phyloP scores from a whole-genome alignment of 352 stramenopile genomes.

The Phytophthora fragariaefolia region DNA sequence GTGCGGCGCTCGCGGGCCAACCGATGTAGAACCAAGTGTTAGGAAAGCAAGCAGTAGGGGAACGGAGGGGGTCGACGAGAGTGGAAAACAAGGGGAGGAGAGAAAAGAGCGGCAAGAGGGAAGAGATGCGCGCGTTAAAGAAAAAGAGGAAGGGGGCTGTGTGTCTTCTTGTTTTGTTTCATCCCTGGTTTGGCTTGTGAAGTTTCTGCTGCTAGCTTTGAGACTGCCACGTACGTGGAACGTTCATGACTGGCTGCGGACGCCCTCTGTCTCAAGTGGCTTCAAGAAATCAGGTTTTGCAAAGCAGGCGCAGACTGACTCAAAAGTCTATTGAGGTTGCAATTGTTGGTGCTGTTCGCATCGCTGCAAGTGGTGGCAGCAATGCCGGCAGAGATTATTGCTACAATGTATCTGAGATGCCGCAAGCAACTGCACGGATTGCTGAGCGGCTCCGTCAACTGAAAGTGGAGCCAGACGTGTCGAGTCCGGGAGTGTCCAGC shows the following conservation, averaged over 20 bases:
- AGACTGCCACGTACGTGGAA: constrained; percentile 12
- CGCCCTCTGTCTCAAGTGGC: constrained; percentile 20
- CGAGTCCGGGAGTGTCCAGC: too few relatives aligned
- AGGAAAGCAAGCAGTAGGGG: constrained; percentile 36
- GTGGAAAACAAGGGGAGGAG: constrained; percentile 17
- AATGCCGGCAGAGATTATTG: too few relatives aligned
- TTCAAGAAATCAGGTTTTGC: constrained; percentile 32
- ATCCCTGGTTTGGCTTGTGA: not conserved
- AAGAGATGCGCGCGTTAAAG: constrained; percentile 24
- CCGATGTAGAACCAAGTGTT: constrained; percentile 46
- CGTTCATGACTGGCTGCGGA: constrained; percentile 22
- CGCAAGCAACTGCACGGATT: too few relatives aligned
- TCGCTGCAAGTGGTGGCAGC: too few relatives aligned
- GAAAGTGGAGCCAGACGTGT: too few relatives aligned
- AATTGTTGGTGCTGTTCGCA: too few relatives aligned
- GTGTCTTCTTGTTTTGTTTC: constrained; percentile 51
- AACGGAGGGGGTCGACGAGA: constrained; percentile 39
- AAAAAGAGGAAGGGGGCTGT: constrained; percentile 39
- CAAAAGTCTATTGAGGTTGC: too few relatives aligned
- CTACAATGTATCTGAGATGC: too few relatives aligned
- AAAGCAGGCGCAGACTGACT: too few relatives aligned
- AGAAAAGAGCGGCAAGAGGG: constrained; percentile 26
- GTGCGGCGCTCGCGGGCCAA: constrained; percentile 36
- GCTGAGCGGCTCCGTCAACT: too few relatives aligned
- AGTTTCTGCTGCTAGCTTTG: not conserved